Base-by-base conservation (phyloP, 1,284 basidiomycete genomes). In the Pseudozyma sp. region DNA sequence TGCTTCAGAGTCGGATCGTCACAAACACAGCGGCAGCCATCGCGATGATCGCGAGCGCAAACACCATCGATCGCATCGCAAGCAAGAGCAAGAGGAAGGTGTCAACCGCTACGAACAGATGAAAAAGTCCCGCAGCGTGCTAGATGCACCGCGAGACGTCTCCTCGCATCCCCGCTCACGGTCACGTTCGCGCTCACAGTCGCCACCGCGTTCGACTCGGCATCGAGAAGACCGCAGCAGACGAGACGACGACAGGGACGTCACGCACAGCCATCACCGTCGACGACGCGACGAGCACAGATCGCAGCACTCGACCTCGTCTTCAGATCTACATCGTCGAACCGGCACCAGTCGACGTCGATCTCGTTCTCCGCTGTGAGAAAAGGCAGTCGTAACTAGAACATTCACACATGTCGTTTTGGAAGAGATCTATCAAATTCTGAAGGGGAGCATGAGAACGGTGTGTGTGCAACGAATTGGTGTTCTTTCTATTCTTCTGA, bases 31-130 rank as follows among this genome's bases (percentile, higher is more conserved):
- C 7, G 4, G 14, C 9, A 42, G 10, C 13, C 45, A 48, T 34
- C 34, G 53, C 17, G 39, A 48, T 29, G 46, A 44, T 17, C 39
- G 44, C 29, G 44, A 48, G 2, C 17, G 40, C 43, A 37, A 50
- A 33, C 13, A 43, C 40, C 49, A 48, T 34, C 35, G 33, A 13
- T 44, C 50, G 9, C 43, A 45, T 30, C 49, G 24, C 31, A 42
- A 13, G 16, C 34, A 48, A 5, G 29, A 46, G 42, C 35, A 59
- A 34, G 51, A 52, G 19, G 33, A 60, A 3, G 51, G 30, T 7
- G 35, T 62, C 37, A 72, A 72, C 37, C 58, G 68, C 11, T 67
- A 72, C 59, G 54, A 67, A 43, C 52, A 52, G 50, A 55, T 56
- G 47, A 72, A 59, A 24, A 63, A 51, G 37, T 17, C 45, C 11